Evolutionary conservation across 2,329 filamentous ascomycete species (phyloP).

Genomic region (Camillea tinctor): DNA sequence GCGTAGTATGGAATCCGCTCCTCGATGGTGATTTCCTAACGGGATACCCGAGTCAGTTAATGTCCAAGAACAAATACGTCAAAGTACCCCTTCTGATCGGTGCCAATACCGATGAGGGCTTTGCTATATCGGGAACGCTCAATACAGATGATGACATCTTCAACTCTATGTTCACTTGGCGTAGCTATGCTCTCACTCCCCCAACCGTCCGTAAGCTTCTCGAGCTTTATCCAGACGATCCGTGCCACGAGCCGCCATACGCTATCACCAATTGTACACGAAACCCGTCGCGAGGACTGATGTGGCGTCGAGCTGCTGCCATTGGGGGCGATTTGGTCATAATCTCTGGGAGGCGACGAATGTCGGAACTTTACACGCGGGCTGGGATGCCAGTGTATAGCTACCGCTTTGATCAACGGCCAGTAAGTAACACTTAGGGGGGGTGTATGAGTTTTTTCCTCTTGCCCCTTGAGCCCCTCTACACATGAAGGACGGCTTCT

Average conservation of each 20-base stretch:
- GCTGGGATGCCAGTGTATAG: slow-evolving; percentile 40
- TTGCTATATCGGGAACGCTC: slow-evolving; percentile 38
- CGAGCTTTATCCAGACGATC: slow-evolving; percentile 48
- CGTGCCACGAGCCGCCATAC: slow-evolving; percentile 45
- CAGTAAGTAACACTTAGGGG: slow-evolving; percentile 5
- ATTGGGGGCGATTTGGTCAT: slow-evolving; percentile 50
- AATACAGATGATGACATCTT: slow-evolving; percentile 45
- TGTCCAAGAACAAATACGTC: slow-evolving; percentile 41
- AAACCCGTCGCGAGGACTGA: slow-evolving; percentile 33
- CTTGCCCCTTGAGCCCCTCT: neutral
- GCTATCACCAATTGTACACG: slow-evolving; percentile 37
- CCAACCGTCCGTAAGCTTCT: slow-evolving; percentile 43
- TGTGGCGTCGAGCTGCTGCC: slow-evolving; percentile 44
- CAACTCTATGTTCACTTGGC: slow-evolving; percentile 40
- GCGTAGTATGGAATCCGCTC: slow-evolving; percentile 41
- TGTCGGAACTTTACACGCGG: slow-evolving; percentile 41
- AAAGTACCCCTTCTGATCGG: slow-evolving; percentile 46
- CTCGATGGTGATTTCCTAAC: slow-evolving; percentile 49
- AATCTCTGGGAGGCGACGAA: slow-evolving; percentile 44
- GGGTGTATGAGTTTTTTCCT: neutral
- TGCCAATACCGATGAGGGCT: slow-evolving; percentile 49
- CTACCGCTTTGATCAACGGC: slow-evolving; percentile 50
- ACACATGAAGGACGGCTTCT: neutral
- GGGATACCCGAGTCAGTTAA: slow-evolving; percentile 46
- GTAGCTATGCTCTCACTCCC: slow-evolving; percentile 45